Evolutionary conservation across 768 basidiomycete genomes (phyloP), one percentile per base, ranked within the genome.

Genomic region (Gautieria morchelliformis): DNA sequence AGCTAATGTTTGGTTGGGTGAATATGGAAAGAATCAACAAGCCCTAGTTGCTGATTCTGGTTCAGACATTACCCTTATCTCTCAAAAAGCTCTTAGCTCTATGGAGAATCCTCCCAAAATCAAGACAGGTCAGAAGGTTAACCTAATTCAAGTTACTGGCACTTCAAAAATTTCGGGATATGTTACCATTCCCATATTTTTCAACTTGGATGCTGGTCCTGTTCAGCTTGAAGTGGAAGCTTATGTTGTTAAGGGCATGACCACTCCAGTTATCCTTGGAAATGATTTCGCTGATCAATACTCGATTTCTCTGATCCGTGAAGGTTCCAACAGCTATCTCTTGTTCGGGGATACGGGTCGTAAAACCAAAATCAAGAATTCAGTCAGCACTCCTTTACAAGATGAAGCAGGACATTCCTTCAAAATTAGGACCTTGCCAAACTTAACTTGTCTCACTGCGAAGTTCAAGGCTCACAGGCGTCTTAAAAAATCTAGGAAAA

Each of bases 41-140:
- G 46, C 42, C 11, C 39, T 65, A 14, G 61, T 65, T 19, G 46
- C 69, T 5, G 72, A 72, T 48, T 69, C 69, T 0, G 69, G 71
- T 35, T 67, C 72, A 10, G 70, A 72, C 51, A 73, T 72, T 15
- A 71, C 72, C 4, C 56, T 71, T 1, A 72, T 72, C 2, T 71
- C 71, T 6, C 44, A 61, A 14, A 20, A 48, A 5, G 27, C 45
- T 17, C 52, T 61, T 15, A 22, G 47, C 3, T 39, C 45, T 4
- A 24, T 67, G 17, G 30, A 24, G 10, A 27, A 49, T 1, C 10
- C 44, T 11, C 66, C 67, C 1, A 63, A 63, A 47, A 11, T 66
- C 0, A 60, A 60, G 37, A 61, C 33, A 0, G 72, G 72, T 0
- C 68, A 69, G 41, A 56, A 61, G 22, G 63, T 73, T 5, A 65